Evolutionary conservation across 2,329 filamentous ascomycete species (phyloP).

Genomic region (Talaromyces piceae): DNA sequence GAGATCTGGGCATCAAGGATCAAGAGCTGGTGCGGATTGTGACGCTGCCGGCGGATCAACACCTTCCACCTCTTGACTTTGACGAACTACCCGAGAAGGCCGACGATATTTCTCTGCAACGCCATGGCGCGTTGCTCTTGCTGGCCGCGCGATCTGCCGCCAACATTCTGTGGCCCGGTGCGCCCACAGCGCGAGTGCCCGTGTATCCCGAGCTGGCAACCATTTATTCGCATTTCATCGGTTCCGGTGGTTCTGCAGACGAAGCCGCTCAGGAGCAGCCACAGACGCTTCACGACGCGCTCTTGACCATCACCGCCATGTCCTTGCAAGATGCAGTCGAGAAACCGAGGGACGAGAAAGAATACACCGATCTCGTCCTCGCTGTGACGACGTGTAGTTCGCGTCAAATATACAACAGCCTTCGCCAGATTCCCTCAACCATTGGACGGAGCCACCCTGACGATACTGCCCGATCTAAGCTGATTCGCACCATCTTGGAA

Average conservation of each 20-base stretch:
- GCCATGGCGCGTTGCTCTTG: conserved; percentile 48
- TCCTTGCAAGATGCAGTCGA: conserved; percentile 41
- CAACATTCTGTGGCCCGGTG: conserved; percentile 41
- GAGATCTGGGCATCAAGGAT: conserved; percentile 46
- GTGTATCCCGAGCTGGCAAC: conserved; percentile 49
- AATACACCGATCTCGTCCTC: conserved; percentile 48
- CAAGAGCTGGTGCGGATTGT: conserved; percentile 42
- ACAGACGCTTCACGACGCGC: conserved; percentile 47
- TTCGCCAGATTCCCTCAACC: conserved; percentile 28
- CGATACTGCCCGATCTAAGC: conserved; percentile 43
- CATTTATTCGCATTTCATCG: conserved; percentile 47
- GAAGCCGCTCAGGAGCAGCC: conserved; percentile 38
- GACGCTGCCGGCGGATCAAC: conserved; percentile 32
- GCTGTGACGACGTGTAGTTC: conserved; percentile 33
- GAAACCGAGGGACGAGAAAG: conserved; percentile 41
- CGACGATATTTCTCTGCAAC: conserved; percentile 49
- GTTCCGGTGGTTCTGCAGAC: too few relatives aligned
- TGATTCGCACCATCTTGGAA: conserved; percentile 50
- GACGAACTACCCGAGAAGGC: conserved; percentile 48
- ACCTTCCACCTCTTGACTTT: conserved; percentile 40
- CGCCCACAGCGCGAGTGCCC: conserved; percentile 31
- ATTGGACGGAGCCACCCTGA: conserved; percentile 48
- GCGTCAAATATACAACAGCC: conserved; percentile 27
- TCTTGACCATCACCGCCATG: conserved; percentile 46
- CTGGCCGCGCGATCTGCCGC: conserved; percentile 47